Base-by-base conservation (phyloP, 164 flowering plant genomes). In the Sedum album region DNA sequence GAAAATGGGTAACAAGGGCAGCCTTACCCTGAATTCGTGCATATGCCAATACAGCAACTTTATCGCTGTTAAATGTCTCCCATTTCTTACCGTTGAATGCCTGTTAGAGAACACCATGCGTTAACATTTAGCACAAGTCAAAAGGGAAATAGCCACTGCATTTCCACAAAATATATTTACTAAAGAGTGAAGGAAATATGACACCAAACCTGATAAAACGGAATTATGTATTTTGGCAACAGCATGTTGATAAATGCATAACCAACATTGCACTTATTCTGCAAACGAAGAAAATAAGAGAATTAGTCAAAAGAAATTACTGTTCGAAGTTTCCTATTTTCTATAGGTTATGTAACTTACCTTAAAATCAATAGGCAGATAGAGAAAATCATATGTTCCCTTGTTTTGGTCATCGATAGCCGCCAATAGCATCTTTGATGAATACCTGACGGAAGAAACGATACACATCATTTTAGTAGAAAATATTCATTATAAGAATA, bases 61-160 rank as follows among this genome's bases (percentile, higher is more conserved):
- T 94, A 74, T 94, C 99, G 72, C 99, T 94, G 46, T 94, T 94
- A 66, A 94, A 94, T 79, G 91, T 94, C 82, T 94, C 99, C 99
- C 99, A 94, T 69, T 82, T 91, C 82, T 90, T 92, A 39, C 97
- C 97, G 78, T 91, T 82, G 75, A 94, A 88, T 60, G 92, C 93
- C 99, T 94, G 80, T 66, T 14, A 35, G 48, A 13, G 9, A 28
- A 57, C 11, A 21, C 8, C 60, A 2, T 53, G 1, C 60, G 23
- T 13, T 30, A 53, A 53, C 28, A 25, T 25, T 38, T 51, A 26
- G 25, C 17, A 26, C 1, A 17, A 28, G 41, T 20, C 23, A 31
- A 30, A 23, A 13, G 5, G 2, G 31, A 44, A 31, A 36, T 5
- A 68, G 23, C 8, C 33, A 66, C 23, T 67, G 66, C 6, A 18